Evolutionary conservation across 1,284 basidiomycete species (phyloP).

Genomic region (Sanghuangporus weigelae): DNA sequence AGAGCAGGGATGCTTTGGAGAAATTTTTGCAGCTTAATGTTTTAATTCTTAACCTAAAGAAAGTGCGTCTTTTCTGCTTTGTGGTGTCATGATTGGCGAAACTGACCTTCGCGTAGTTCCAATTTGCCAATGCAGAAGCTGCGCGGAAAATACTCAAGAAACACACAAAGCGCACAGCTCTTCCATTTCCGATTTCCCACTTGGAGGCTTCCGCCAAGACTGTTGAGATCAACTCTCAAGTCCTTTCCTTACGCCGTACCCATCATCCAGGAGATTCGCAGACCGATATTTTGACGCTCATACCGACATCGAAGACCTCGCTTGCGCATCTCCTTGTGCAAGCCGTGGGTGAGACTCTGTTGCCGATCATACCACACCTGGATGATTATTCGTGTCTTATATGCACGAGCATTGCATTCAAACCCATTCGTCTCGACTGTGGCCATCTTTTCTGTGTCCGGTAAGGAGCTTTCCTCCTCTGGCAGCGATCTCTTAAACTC

Average conservation of each 20-base stretch:
- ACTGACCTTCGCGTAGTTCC: slow-evolving; percentile 44
- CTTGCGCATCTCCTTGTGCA: slow-evolving; percentile 81
- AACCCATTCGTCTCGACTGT: slow-evolving; percentile 81
- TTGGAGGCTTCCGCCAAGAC: slow-evolving; percentile 15
- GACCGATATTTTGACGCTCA: slow-evolving; percentile 20
- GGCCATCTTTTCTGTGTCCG: slow-evolving; percentile 90
- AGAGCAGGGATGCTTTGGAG: slow-evolving; percentile 65
- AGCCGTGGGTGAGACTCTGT: slow-evolving; percentile 77
- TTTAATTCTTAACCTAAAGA: slow-evolving; percentile 81
- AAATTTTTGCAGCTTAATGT: slow-evolving; percentile 80
- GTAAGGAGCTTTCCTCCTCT: slow-evolving; percentile 26
- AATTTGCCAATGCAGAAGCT: slow-evolving; percentile 85
- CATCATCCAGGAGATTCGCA: background rate
- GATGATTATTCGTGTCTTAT: slow-evolving; percentile 78
- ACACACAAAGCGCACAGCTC: slow-evolving; percentile 82
- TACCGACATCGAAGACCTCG: slow-evolving; percentile 34
- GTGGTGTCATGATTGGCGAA: background rate
- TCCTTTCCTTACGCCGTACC: background rate
- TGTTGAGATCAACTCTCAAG: background rate
- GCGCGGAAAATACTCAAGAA: slow-evolving; percentile 92
- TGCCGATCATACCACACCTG: slow-evolving; percentile 80
- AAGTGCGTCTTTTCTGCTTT: slow-evolving; percentile 39
- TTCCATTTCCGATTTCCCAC: slow-evolving; percentile 40
- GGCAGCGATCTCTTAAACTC: background rate
- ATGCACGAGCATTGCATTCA: slow-evolving; percentile 82